These are phyloP conservation scores for Leishmania lainsoni DNA, from an alignment of 208 protist species.

Conservation along the genomic window DNA sequence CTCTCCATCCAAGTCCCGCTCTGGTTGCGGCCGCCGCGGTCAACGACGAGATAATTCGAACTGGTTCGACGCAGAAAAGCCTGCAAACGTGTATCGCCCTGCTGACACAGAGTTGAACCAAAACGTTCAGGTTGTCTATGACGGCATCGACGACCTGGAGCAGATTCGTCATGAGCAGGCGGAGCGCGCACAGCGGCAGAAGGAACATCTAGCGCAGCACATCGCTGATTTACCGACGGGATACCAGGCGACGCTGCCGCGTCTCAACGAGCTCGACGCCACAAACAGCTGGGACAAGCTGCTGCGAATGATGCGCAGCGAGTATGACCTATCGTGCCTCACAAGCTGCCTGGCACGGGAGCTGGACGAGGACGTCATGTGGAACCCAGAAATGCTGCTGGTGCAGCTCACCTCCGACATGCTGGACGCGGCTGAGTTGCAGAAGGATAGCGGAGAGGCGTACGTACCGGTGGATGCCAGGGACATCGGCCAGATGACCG, in stretches of 20 bases:
- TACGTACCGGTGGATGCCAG: constrained; percentile 40
- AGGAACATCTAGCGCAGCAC: constrained; percentile 53
- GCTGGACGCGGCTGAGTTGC: constrained; percentile 66
- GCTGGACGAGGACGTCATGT: constrained; percentile 86
- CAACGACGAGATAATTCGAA: constrained; percentile 11
- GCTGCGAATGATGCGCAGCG: constrained; percentile 62
- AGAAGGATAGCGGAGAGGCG: constrained; percentile 29
- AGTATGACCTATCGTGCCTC: constrained; percentile 85
- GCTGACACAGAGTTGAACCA: constrained; percentile 41
- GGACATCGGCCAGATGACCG: constrained; percentile 50
- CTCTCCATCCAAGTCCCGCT: not conserved
- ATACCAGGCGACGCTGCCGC: constrained; percentile 76
- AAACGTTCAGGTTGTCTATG: constrained; percentile 50
- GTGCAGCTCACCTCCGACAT: constrained; percentile 90
- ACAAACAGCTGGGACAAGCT: constrained; percentile 70
- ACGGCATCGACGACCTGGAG: constrained; percentile 47
- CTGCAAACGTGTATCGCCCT: constrained; percentile 10
- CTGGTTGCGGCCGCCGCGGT: constrained; percentile 10
- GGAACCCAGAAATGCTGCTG: constrained; percentile 90
- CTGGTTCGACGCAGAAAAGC: constrained; percentile 24
- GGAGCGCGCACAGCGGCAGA: constrained; percentile 37
- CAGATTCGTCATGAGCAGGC: constrained; percentile 31
- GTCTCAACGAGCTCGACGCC: constrained; percentile 73
- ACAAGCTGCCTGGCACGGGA: constrained; percentile 76
- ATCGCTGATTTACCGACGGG: constrained; percentile 71